These are phyloP conservation scores for Pythium monospermum DNA, from an alignment of 352 stramenopile species.

Conservation along the genomic window DNA sequence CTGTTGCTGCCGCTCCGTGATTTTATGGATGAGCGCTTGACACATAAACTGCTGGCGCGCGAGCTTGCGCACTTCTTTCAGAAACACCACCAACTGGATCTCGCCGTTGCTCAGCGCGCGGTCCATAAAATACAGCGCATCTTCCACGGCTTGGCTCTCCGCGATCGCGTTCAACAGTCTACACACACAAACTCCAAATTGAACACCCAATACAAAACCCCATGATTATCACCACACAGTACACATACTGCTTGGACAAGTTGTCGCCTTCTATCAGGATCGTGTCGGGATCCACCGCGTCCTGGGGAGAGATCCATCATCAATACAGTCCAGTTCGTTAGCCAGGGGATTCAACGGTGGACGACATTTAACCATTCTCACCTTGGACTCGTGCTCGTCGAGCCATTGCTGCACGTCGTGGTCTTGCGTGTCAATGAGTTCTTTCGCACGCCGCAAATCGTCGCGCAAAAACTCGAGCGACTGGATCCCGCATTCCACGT, in stretches of 20 bases:
- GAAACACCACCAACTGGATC: conserved; percentile 77
- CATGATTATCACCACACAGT: too few relatives aligned
- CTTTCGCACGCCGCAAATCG: conserved; percentile 47
- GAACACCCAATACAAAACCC: too few relatives aligned
- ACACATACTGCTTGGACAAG: conserved; percentile 76
- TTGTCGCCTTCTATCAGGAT: conserved; percentile 74
- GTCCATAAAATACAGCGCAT: conserved; percentile 91
- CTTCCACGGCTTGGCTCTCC: conserved; percentile 86
- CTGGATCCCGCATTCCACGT: conserved; percentile 68
- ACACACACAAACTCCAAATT: background rate
- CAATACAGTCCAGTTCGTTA: too few relatives aligned
- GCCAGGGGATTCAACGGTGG: background rate
- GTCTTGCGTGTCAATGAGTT: conserved; percentile 54
- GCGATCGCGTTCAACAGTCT: conserved; percentile 77
- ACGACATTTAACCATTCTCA: conserved; percentile 3
- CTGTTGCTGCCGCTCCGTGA: conserved; percentile 74
- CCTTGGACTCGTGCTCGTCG: conserved; percentile 70
- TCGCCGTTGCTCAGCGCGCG: conserved; percentile 82
- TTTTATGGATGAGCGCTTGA: conserved; percentile 84
- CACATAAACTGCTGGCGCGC: conserved; percentile 89
- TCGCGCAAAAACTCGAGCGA: conserved; percentile 69
- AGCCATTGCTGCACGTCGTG: conserved; percentile 60
- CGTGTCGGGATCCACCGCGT: conserved; percentile 68
- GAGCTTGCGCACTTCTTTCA: conserved; percentile 89
- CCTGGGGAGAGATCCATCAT: conserved; percentile 20